Conservation (phyloP, 1,284 basidiomycete species). For the Cryptococcus sp. region DNA sequence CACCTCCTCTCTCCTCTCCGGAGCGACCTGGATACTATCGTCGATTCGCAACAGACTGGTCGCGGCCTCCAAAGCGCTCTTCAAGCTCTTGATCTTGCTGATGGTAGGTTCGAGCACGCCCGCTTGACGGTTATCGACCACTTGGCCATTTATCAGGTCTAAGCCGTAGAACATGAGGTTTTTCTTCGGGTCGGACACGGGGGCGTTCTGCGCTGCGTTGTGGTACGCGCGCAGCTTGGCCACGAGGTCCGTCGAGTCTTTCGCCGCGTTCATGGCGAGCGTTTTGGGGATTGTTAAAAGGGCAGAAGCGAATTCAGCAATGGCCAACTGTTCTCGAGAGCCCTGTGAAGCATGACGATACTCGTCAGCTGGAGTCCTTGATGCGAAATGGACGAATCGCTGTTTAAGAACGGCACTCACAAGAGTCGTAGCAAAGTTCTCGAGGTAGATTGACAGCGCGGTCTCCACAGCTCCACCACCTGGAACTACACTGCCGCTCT, state of each 20-base stretch:
- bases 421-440: constrained; percentile 97
- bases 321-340: constrained; percentile 96
- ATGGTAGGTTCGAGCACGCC: constrained; percentile 96
- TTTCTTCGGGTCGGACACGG: constrained; percentile 91
- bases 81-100: constrained; percentile 94
- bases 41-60: constrained; percentile 94
- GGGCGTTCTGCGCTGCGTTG: constrained; percentile 92
- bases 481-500: constrained; percentile 93
- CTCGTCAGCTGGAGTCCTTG: constrained; percentile 1
- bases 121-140: constrained; percentile 90
- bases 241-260: constrained; percentile 96
- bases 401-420: constrained; percentile 57
- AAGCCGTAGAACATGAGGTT: constrained; percentile 91
- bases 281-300: constrained; percentile 95
- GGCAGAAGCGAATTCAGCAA: constrained; percentile 95
- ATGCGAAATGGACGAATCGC: not conserved
- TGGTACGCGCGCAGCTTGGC: constrained; percentile 97
- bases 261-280: constrained; percentile 95
- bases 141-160: constrained; percentile 90
- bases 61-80: constrained; percentile 95
- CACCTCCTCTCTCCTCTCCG: constrained; percentile 72
- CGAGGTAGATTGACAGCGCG: constrained; percentile 94
- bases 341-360: constrained; percentile 63
- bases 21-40: constrained; percentile 60
- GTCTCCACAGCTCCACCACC: constrained; percentile 98